Percentiles rank a stretch among this genome's conserved stretches.
phyloP scores from a whole-genome alignment of 192 early-diverging fungal species.

The Gaertneriomyces sp. region DNA sequence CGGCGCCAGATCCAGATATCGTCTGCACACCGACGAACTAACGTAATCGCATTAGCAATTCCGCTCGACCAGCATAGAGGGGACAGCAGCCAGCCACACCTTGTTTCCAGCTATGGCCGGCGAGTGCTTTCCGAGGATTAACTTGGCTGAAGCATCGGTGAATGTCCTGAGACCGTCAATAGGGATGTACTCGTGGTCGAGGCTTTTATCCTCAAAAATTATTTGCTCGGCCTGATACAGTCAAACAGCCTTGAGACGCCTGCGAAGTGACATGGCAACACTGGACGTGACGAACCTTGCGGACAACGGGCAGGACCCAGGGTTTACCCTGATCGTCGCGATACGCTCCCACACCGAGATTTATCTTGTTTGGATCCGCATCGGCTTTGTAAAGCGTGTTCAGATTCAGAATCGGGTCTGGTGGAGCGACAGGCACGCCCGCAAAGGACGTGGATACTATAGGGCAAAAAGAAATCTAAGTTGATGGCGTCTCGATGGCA shows the following conservation, averaged over 20 bases:
- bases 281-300: constrained; percentile 57
- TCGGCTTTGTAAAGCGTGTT: constrained; percentile 82
- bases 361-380: constrained; percentile 74
- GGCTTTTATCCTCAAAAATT: constrained; percentile 60
- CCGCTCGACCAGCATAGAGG: not conserved
- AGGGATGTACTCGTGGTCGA: constrained; percentile 93
- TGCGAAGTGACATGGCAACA: not conserved
- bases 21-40: constrained; percentile 70
- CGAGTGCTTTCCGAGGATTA: constrained; percentile 80
- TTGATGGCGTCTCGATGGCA: too few species aligned
- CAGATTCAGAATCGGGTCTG: constrained; percentile 88
- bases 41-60: not conserved
- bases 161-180: constrained; percentile 80
- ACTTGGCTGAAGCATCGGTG: constrained; percentile 70
- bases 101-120: constrained; percentile 66
- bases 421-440: constrained; percentile 57
- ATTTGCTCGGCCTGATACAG: constrained; percentile 64
- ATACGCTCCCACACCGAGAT: constrained; percentile 95
- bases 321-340: constrained; percentile 89
- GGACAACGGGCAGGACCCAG: constrained; percentile 91
- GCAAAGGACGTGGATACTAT: too few species aligned
- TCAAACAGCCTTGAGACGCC: not conserved
- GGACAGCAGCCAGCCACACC: constrained; percentile 38
- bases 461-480: too few species aligned
- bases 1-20: constrained; percentile 94